These are phyloP conservation scores for Diplodia sapinea DNA, from an alignment of 2,329 filamentous ascomycete genomes.

Conservation along the genomic window DNA sequence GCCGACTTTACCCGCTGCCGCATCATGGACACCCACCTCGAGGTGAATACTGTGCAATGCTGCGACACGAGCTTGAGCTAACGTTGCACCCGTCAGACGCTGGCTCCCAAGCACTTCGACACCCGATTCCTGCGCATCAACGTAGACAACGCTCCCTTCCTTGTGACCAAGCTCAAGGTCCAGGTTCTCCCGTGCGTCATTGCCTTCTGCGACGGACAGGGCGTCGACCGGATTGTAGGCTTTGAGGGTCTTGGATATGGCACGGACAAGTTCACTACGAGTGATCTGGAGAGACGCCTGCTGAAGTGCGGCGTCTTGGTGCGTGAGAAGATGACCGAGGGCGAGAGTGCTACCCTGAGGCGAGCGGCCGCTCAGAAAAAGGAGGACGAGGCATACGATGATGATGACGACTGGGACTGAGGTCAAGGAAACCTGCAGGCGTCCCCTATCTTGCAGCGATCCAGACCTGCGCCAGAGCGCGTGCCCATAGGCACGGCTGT, in stretches of 20 bases:
- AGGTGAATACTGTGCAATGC: constrained; percentile 39
- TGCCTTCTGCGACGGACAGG: constrained; percentile 61
- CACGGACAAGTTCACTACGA: constrained; percentile 60
- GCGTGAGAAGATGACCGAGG: constrained; percentile 57
- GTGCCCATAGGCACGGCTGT: background rate
- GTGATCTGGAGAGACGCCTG: constrained; percentile 60
- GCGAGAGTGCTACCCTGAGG: constrained; percentile 46
- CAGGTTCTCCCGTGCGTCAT: constrained; percentile 65
- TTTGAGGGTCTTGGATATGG: constrained; percentile 64
- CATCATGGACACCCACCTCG: constrained; percentile 66
- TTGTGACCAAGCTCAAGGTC: constrained; percentile 63
- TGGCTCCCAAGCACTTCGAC: constrained; percentile 64
- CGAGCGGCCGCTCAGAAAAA: constrained; percentile 40
- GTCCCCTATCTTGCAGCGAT: background rate
- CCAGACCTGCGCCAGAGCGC: background rate
- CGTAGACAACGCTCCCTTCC: constrained; percentile 65
- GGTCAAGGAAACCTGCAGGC: background rate
- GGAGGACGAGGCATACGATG: constrained; percentile 52
- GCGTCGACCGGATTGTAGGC: constrained; percentile 62
- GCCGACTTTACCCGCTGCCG: constrained; percentile 67
- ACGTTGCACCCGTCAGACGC: constrained; percentile 42
- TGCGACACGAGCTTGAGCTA: background rate
- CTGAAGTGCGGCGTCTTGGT: constrained; percentile 59
- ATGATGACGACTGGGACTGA: constrained; percentile 62
- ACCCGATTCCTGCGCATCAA: constrained; percentile 64